phyloP scores from a whole-genome alignment of 306 rosid genomes.

The Gastrolobium bilobum region DNA sequence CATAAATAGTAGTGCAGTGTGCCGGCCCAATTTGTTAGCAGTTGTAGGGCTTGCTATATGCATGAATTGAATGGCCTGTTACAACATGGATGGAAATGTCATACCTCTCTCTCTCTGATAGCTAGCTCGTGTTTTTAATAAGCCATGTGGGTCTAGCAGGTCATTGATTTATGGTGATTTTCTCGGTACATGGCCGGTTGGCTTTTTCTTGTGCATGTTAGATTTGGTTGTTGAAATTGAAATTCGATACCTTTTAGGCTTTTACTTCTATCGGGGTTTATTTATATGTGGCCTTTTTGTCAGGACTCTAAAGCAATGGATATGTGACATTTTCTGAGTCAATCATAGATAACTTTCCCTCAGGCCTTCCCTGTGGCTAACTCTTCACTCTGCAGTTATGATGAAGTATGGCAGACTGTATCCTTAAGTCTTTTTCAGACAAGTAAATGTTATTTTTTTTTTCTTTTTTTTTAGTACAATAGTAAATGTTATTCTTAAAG shows the following conservation, averaged over 20 bases:
- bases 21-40: conserved; percentile 11
- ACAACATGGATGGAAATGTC: not conserved
- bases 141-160: conserved; percentile 51
- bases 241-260: conserved; percentile 10
- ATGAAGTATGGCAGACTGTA: conserved; percentile 27
- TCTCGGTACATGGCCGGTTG: conserved; percentile 34
- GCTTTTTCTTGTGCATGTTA: conserved; percentile 33
- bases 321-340: conserved; percentile 19
- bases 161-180: conserved; percentile 29
- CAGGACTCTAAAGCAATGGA: conserved; percentile 13
- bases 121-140: conserved; percentile 30
- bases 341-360: conserved; percentile 17
- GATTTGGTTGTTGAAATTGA: conserved; percentile 47
- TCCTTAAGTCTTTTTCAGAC: conserved; percentile 30
- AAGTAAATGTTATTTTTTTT: not conserved
- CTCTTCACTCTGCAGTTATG: conserved; percentile 40
- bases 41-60: conserved; percentile 12
- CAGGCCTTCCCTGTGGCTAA: conserved; percentile 14
- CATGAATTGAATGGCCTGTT: not conserved
- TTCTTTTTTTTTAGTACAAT: not conserved
- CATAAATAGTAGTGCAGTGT: not conserved
- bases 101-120: conserved; percentile 18
- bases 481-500: not conserved
- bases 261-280: conserved; percentile 30
- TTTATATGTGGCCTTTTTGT: conserved; percentile 16